Percentiles rank a stretch among this genome's conserved stretches.
phyloP scores from a whole-genome alignment of 2,329 filamentous ascomycete species.

The Fusarium equiseti region DNA sequence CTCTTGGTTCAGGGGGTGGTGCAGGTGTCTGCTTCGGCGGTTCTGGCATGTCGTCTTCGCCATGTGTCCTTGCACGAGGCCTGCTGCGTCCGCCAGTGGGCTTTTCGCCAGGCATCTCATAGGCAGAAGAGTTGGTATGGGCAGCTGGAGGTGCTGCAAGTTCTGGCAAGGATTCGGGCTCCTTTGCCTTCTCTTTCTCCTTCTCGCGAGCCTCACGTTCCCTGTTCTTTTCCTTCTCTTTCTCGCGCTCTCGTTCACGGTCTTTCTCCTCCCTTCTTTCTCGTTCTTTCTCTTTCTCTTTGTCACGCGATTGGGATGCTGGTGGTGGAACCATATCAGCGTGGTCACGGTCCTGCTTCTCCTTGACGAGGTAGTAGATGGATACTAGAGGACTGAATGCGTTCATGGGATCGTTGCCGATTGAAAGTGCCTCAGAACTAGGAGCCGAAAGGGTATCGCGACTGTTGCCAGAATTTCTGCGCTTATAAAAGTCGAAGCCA shows the following conservation, averaged over 20 bases:
- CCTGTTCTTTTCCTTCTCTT: conserved; percentile 30
- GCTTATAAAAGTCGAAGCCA: conserved; percentile 95
- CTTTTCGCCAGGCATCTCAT: conserved; percentile 91
- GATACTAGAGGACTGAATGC: conserved; percentile 93
- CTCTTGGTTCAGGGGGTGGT: conserved; percentile 65
- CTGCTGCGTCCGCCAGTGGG: conserved; percentile 85
- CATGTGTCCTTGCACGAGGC: conserved; percentile 90
- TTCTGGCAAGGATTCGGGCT: conserved; percentile 72
- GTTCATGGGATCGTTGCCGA: conserved; percentile 89
- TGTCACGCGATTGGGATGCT: conserved; percentile 56
- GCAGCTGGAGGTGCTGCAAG: conserved; percentile 85
- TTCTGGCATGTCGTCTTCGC: conserved; percentile 89
- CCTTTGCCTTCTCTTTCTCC: conserved; percentile 52
- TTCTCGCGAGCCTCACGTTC: conserved; percentile 44
- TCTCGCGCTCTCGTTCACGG: conserved; percentile 47
- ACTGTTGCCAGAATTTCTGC: conserved; percentile 88
- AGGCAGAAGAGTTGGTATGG: conserved; percentile 85
- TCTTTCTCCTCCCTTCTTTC: conserved; percentile 45
- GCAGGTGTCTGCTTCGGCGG: conserved; percentile 50
- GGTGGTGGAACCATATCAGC: conserved; percentile 57
- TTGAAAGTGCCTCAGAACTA: conserved; percentile 86
- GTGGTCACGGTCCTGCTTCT: conserved; percentile 88
- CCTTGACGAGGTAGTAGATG: conserved; percentile 94
- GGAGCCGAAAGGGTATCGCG: conserved; percentile 85
- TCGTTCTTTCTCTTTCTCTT: conserved; percentile 49